A percentile compares a stretch with the other conserved stretches of the same genome.
phyloP scores from a whole-genome alignment of 495 filamentous ascomycete genomes.

The Penicillium desertorum region DNA sequence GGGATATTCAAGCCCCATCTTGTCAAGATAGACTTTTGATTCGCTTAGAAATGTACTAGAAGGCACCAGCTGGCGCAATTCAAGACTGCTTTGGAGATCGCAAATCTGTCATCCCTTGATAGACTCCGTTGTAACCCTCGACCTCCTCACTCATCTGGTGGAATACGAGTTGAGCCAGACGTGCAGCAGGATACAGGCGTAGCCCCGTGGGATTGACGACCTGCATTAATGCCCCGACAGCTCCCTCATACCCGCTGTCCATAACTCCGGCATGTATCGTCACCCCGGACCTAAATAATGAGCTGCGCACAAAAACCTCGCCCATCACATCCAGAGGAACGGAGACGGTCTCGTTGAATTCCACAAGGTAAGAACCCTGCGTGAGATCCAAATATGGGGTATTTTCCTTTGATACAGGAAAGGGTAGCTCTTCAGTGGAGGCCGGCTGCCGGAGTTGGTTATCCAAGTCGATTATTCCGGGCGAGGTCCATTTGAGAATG shows the following conservation, averaged over 20 bases:
- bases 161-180: slow-evolving; percentile 47
- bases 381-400: slow-evolving; percentile 22
- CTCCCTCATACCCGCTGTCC: slow-evolving; percentile 50
- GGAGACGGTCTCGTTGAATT: slow-evolving; percentile 48
- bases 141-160: slow-evolving; percentile 35
- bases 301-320: slow-evolving; percentile 37
- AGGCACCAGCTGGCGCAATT: background rate
- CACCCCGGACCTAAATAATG: slow-evolving; percentile 43
- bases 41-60: background rate
- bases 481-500: slow-evolving; percentile 38
- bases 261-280: slow-evolving; percentile 42
- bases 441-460: slow-evolving; percentile 39
- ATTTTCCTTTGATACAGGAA: slow-evolving; percentile 5
- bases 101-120: slow-evolving; percentile 24
- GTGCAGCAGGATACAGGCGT: slow-evolving; percentile 33
- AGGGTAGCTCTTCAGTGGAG: slow-evolving; percentile 24
- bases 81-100: background rate
- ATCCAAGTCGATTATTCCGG: slow-evolving; percentile 45
- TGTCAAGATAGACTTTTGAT: background rate
- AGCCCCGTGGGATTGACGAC: slow-evolving; percentile 41
- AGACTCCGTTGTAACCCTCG: slow-evolving; percentile 44
- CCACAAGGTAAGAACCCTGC: slow-evolving; percentile 42
- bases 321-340: slow-evolving; percentile 44
- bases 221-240: slow-evolving; percentile 44
- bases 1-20: background rate